Base-by-base conservation (phyloP, 1,139 yeast genomes). In the Lodderomyces metapsilosis region DNA sequence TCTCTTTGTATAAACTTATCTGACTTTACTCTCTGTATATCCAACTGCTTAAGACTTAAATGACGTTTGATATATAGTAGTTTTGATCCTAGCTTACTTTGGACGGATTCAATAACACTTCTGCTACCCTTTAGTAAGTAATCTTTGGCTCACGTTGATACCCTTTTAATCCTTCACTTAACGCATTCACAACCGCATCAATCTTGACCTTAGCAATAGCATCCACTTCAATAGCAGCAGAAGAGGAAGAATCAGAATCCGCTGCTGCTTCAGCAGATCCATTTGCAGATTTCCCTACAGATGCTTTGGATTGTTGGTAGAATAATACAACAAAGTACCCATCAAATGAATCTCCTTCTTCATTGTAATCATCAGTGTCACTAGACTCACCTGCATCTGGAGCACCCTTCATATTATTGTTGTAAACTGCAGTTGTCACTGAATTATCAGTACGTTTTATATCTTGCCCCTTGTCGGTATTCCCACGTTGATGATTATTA, bases 131-230 rank as follows among this genome's bases (percentile, higher is more conserved):
- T 25, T 12, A 28, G 18, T 28, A 15, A 3, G 32, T 10, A 8
- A 16, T 13, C 22, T 20, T 5, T 20, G 15, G 15, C 17, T 32
- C 35, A 20, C 21, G n/a, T n/a, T n/a, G 34, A 33, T 49, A 56
- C 21, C 74, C 76, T 41, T 56, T 47, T 39, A 73, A 59, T 3
- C 76, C 76, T 30, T 54, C 48, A 12, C 51, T 49, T 43, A 73
- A 55, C 8, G 59, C 68, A 24, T 45, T 45, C 5, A 54, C 54
- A 33, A 75, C 53, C 42, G 61, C 65, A 38, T 72, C 76, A 35
- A 74, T 46, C 49, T 68, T 71, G 45, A 66, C 59, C 44, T 76
- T 66, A 20, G 80, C 80, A 17, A 72, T 50, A 2, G 68, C 64
- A 48, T 71, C 66, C 2, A 73, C 69, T 42, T 41, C 41, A 63